Conservation (phyloP, 371 early-diverging fungal genomes). For the Mycotypha africana region DNA sequence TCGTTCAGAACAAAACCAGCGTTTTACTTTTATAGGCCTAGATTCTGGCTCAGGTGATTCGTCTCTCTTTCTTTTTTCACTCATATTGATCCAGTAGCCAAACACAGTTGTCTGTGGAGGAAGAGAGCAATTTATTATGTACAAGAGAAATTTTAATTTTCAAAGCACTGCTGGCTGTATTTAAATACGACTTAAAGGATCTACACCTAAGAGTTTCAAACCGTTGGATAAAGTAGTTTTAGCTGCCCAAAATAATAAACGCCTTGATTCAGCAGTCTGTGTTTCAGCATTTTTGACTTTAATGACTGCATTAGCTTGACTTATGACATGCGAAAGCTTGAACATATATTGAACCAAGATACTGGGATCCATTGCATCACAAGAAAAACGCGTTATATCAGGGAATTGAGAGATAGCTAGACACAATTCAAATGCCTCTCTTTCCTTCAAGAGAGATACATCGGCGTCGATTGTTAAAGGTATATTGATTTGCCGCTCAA, state of each 20-base stretch:
- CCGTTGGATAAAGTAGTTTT: constrained; percentile 77
- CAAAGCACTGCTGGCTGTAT: no score
- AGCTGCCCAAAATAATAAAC: constrained; percentile 73
- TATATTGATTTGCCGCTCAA: constrained; percentile 30
- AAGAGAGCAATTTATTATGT: no score
- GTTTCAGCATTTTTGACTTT: constrained; percentile 65
- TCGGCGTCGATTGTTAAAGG: constrained; percentile 12
- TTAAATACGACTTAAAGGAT: constrained; percentile 84
- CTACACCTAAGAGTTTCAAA: constrained; percentile 68
- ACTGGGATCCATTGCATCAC: constrained; percentile 77
- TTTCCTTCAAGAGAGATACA: constrained; percentile 58
- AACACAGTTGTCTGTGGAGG: no score
- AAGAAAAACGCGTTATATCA: constrained; percentile 57
- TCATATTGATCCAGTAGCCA: no score
- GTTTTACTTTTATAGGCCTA: constrained; percentile 13
- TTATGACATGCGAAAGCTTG: constrained; percentile 73
- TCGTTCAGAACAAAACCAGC: no score
- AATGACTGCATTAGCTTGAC: constrained; percentile 64
- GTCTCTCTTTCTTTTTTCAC: constrained; percentile 18
- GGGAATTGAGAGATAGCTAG: constrained; percentile 83
- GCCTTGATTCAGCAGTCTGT: constrained; percentile 72
- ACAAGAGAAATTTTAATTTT: no score
- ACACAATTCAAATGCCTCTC: constrained; percentile 65
- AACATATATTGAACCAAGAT: constrained; percentile 84
- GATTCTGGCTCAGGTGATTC: constrained; percentile 1